Percentiles rank a stretch among this genome's conserved stretches.
These are phyloP conservation scores for Metschnikowia baotianmanensis DNA, from an alignment of 805 yeast genomes.

Conservation along the genomic window DNA sequence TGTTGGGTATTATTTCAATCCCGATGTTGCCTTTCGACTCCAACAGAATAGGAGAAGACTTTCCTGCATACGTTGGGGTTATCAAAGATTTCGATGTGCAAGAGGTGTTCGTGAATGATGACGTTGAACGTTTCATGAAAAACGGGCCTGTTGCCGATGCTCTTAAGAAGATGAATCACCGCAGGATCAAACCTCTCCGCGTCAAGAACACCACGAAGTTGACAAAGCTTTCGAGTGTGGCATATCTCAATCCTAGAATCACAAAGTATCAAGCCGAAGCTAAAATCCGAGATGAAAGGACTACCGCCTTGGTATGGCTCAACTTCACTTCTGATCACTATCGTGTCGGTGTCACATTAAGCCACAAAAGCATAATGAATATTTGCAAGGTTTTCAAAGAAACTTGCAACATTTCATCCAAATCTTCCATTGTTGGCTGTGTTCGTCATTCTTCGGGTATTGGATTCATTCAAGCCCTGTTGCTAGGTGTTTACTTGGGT, in stretches of 20 bases:
- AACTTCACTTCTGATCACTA: slow-evolving; percentile 71
- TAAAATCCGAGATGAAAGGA: slow-evolving; percentile 38
- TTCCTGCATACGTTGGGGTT: slow-evolving; percentile 60
- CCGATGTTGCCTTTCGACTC: slow-evolving; percentile 73
- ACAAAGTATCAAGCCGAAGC: slow-evolving; percentile 41
- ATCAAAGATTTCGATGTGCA: slow-evolving; percentile 68
- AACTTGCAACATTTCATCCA: slow-evolving; percentile 77
- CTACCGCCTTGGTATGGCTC: slow-evolving; percentile 62
- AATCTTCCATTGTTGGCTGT: slow-evolving; percentile 76
- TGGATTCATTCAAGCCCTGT: slow-evolving; percentile 83
- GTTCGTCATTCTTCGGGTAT: slow-evolving; percentile 81
- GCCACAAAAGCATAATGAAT: slow-evolving; percentile 64
- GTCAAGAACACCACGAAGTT: slow-evolving; percentile 67
- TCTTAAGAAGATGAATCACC: slow-evolving; percentile 46
- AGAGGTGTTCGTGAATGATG: slow-evolving; percentile 75
- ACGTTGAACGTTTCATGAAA: slow-evolving; percentile 66
- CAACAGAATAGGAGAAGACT: slow-evolving; percentile 68
- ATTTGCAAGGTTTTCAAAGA: slow-evolving; percentile 88
- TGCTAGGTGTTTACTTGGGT: slow-evolving; percentile 84
- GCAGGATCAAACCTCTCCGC: slow-evolving; percentile 43
- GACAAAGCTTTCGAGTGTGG: slow-evolving; percentile 37
- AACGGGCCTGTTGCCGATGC: slow-evolving; percentile 62
- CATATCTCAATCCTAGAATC: slow-evolving; percentile 43
- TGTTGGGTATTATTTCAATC: slow-evolving; percentile 74
- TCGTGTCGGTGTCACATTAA: slow-evolving; percentile 54